Evolutionary conservation across 345 rosid genomes (phyloP), one percentile per base, ranked within the genome.

Genomic region (Alliaria petiolata): DNA sequence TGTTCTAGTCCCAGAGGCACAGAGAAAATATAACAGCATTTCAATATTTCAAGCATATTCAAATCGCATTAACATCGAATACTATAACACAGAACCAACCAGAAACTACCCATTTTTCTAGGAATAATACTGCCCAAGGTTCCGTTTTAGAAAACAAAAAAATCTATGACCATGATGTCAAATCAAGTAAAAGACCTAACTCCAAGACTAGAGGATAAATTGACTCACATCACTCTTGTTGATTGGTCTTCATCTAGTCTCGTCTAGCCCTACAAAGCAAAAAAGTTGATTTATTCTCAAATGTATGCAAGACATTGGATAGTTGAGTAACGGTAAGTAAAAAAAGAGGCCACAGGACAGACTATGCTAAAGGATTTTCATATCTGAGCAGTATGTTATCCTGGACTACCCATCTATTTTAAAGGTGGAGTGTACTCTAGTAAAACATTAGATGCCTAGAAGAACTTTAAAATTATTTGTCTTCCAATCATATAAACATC

Each of bases 181-280:
- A 34, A 66, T 22, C 62, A 15, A 39, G 55, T 70, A 20, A 62
- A 70, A 33, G 34, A 76, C 76, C 71, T 64, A 70, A 63, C 62
- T 34, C 34, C 22, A 77, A 68, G 47, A 45, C 74, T 78, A 74
- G 67, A 77, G 78, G 63, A 63, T 78, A 67, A 81, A 62, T 65
- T 65, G 72, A 80, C 78, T 67, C 80, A 79, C 82, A 71, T 78
- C 83, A 76, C 46, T 81, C 62, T 76, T 80, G 75, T 78, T 39
- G 82, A 82, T 78, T 33, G 83, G 52, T 76, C 96, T 82, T 92
- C 96, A 87, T 89, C 96, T 87, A 91, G 96, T 89, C 88, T 82
- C 82, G 84, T 79, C 83, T 79, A 80, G 79, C 79, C 96, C 95
- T 86, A 89, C 96, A 89, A 87, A 86, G 87, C 73, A 80, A 79